Evolutionary conservation across 1,284 basidiomycete genomes (phyloP), one percentile per base, ranked within the genome.

Genomic region (Ustilago trichophora): DNA sequence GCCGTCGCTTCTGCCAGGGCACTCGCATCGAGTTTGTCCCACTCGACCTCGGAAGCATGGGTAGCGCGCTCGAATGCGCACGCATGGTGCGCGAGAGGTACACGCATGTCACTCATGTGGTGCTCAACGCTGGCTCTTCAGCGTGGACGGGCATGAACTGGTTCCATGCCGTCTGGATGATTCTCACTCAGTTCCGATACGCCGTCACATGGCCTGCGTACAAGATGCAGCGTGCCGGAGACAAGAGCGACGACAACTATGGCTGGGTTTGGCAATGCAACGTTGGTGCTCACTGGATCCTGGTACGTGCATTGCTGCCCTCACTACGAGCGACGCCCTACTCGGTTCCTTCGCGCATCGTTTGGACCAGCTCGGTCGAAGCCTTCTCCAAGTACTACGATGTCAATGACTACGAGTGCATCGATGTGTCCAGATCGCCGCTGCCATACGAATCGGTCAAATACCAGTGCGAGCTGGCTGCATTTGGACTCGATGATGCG

Each of bases 201-300:
- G 80, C 78, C 22, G 75, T 82, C 35, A 82, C 80, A 19, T 71
- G 69, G 48, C 80, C 80, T 3, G 63, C 69, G 4, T 82, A 75
- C 63, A 81, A 80, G 57, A 37, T 68, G 56, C 79, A 82, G 56
- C 56, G 75, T 5, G 54, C 57, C 3, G 81, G 80, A 31, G 78
- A 80, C 55, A 66, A 72, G 46, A 76, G 76, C 51, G 59, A 70
- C 34, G 80, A 82, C 46, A 69, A 71, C 8, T 74, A 65, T 35
- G 80, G 80, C 19, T 82, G 80, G 80, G 81, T 82, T 6, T 82
- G 80, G 79, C 76, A 81, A 37, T 69, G 72, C 59, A 82, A 82
- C 44, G 70, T 76, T 16, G 79, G 76, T 16, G 75, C 73, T 6
- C 81, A 82, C 49, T 82, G 73, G 65, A 59, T 81, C 19, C 46